Base-by-base conservation (phyloP, 768 basidiomycete genomes). In the Hygrophorus russula region DNA sequence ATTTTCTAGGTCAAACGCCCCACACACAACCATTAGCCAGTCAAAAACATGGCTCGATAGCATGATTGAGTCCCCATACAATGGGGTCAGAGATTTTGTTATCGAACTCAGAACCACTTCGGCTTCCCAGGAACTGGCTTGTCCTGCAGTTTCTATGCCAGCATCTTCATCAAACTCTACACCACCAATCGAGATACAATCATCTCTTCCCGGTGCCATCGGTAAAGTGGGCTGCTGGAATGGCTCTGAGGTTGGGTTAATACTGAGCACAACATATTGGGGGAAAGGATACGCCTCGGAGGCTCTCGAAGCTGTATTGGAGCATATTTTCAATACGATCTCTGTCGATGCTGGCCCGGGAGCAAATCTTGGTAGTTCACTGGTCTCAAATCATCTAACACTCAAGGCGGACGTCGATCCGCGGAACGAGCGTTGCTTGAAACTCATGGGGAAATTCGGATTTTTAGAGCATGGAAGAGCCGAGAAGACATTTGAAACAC, bases 381-480 rank as follows among this genome's bases (percentile, higher is more conserved):
- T 4, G 38, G 43, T n/a, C 8, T 33, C 38, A 9, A 39, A 31
- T n/a, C n/a, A 19, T 1, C 47, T 45, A 2, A 40, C 29, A 5
- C 33, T 53, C 9, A 50, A 47, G 33, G 56, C 54, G 2, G 54
- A 57, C 44, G 51, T 57, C 2, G 56, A 57, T 40, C 56, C 56
- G 6, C 46, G 53, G 7, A 57, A 57, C 39, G 39, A 31, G 17
- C 44, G 42, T 4, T 50, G 45, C 19, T 29, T 55, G 32, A 42
- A 46, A 12, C 39, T 57, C 9, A 38, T 57, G 10, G 48, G 35
- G 14, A 52, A 49, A 27, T 40, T 55, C 3, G 56, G 56, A 1
- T 57, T 57, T 36, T 35, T 49, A 17, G 49, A 50, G 24, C 42
- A 51, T 32, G 56, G 52, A 12, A 45, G 39, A 5, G 54, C 45